Evolutionary conservation across 2,329 filamentous ascomycete species (phyloP), one percentile per base, ranked within the genome.

Genomic region (Hymenoscyphus fraxineus): DNA sequence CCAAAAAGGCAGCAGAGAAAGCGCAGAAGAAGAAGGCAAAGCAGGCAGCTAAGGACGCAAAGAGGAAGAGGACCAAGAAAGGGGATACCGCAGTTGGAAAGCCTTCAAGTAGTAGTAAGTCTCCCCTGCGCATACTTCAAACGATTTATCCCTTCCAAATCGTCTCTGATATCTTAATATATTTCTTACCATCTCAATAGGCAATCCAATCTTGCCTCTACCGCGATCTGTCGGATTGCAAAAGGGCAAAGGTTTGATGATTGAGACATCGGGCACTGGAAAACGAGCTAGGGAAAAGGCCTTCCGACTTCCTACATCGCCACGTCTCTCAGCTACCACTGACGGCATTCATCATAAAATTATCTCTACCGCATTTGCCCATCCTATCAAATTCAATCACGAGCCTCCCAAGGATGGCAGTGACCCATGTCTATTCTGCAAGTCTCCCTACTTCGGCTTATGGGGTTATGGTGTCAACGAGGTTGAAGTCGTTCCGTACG

Each of bases 311-410:
- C 39, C 58, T 39, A 22, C 12, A 12, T 31, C 27, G 15, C 38
- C 58, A 38, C 19, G 15, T 31, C 58, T 41, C 39, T 15, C 22
- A 19, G 19, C 38, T 59, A 27, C 40, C 58, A 59, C 58, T 13
- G 58, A 59, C 16, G 60, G 55, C 6, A 62, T 41, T 31, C 40
- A n/a, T 32, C 58, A 61, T 31, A 62, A 57, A 22, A 41, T 35
- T 3, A 72, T 74, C 41, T 68, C n/a, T 0, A 75, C 73, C 0
- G 31, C 61, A 0, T 75, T 73, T 59, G 68, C 67, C 6, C 73
- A 75, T 56, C 73, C 73, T 0, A 70, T 75, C 3, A 64, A 32
- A 2, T 75, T 75, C 67, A 73, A 73, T 58, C 69, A 70, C 64
- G 41, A 59, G 1, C 60, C 69, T 6, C 59, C 64, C 35, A n/a